Conservation (phyloP, 768 basidiomycete genomes). For the Macrolepiota albuminosa region DNA sequence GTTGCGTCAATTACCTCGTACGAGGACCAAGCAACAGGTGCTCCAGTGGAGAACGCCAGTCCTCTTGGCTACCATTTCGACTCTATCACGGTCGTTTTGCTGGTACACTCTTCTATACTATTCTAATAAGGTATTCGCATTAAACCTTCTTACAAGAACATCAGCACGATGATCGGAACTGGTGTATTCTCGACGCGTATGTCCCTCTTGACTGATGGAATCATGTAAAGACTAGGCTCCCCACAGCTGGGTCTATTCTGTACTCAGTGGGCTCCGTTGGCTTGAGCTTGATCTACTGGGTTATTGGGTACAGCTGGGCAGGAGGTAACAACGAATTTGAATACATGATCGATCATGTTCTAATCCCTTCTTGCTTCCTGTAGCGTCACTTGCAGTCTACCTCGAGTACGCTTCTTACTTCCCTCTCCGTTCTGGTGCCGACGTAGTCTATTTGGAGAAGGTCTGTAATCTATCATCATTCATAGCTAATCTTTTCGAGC, state of each 20-base stretch:
- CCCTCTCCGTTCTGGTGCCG: conserved; percentile 44
- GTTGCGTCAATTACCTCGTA: conserved; percentile 19
- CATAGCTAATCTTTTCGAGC: background rate
- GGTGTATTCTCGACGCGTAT: conserved; percentile 30
- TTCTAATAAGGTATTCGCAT: background rate
- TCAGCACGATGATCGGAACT: conserved; percentile 35
- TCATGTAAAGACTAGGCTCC: too few species aligned
- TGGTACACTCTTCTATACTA: background rate
- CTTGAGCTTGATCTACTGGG: conserved; percentile 35
- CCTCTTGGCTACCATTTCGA: conserved; percentile 32
- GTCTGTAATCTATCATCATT: conserved; percentile 13
- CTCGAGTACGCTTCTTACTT: conserved; percentile 44
- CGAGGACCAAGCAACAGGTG: conserved; percentile 23
- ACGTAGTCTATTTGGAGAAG: conserved; percentile 44
- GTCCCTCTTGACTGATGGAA: conserved; percentile 1
- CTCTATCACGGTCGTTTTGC: conserved; percentile 15
- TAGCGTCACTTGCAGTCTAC: conserved; percentile 33
- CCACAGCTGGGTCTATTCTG: conserved; percentile 29
- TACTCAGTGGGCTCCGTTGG: conserved; percentile 33
- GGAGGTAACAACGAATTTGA: conserved; percentile 19
- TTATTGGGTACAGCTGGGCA: conserved; percentile 31
- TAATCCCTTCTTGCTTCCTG: background rate
- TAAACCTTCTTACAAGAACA: conserved; percentile 20
- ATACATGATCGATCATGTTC: too few species aligned
- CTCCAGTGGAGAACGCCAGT: conserved; percentile 28